Evolutionary conservation across 345 rosid species (phyloP), one percentile per base, ranked within the genome.

Genomic region (Euphorbia tirucalli): DNA sequence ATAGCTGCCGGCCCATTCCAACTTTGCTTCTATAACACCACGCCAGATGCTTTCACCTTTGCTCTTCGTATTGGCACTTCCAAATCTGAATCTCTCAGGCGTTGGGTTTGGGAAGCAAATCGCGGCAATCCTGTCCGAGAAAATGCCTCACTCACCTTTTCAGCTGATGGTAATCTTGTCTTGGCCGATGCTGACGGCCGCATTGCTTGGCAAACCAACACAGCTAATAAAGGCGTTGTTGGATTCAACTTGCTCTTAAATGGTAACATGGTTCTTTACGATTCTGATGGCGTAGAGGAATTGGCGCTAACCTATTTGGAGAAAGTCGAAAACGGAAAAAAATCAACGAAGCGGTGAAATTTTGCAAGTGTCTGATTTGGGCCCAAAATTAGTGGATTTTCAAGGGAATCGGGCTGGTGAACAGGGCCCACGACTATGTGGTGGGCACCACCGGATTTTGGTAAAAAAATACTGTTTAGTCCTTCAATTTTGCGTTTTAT

Each of bases 221-320:
- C 92, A 0, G 85, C 92, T 31, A 86, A 85, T 50, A 90, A 85
- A 67, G 87, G 87, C 0, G 91, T 78, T 11, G 81, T 80, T 0
- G 93, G 91, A 14, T 77, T 88, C 71, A 71, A 85, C 19, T 21
- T 92, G 22, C 78, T 87, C 4, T 61, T 81, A 11, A 87, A 74
- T 61, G 96, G 97, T 9, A 86, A 88, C 81, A 81, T 88, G 78
- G 93, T 92, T 22, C 82, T 90, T n/a, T n/a, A n/a, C n/a, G n/a
- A n/a, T n/a, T n/a, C n/a, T n/a, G n/a, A n/a, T n/a, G n/a, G n/a
- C n/a, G n/a, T n/a, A n/a, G n/a, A n/a, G n/a, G n/a, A n/a, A n/a
- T n/a, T n/a, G n/a, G n/a, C n/a, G n/a, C n/a, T n/a, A n/a, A n/a
- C n/a, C n/a, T n/a, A n/a, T n/a, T n/a, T n/a, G n/a, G n/a, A n/a